Conservation (phyloP, 2,329 filamentous ascomycete species). For the Xylariaceae sp. region DNA sequence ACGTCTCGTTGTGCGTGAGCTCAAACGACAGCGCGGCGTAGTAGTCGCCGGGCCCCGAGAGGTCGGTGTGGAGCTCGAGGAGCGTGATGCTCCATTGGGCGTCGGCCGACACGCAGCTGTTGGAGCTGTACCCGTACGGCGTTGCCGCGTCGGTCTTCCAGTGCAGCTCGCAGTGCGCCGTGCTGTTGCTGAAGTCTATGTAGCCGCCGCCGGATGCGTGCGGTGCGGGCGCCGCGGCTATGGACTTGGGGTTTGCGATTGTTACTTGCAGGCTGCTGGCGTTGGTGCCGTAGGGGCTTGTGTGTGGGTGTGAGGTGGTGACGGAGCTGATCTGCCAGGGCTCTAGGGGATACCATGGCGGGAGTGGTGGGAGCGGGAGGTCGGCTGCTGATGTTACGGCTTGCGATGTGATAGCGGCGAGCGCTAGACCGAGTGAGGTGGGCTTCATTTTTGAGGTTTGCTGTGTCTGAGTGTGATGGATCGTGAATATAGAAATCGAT, state of each 20-base stretch:
- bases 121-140: slow-evolving; percentile 21
- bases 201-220: slow-evolving; percentile 27
- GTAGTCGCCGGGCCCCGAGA: slow-evolving; percentile 13
- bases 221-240: slow-evolving; percentile 24
- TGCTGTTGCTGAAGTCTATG: slow-evolving; percentile 21
- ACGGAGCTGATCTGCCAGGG: slow-evolving; percentile 23
- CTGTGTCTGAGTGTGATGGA: not conserved
- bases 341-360: slow-evolving; percentile 27
- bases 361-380: slow-evolving; percentile 16
- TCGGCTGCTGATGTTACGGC: not conserved
- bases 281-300: slow-evolving; percentile 23
- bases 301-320: slow-evolving; percentile 15
- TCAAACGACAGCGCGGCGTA: slow-evolving; percentile 21
- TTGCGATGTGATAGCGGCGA: slow-evolving; percentile 3
- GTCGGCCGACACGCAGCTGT: slow-evolving; percentile 13
- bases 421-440: not conserved
- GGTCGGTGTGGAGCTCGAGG: slow-evolving; percentile 19
- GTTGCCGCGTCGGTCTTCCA: slow-evolving; percentile 20
- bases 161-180: slow-evolving; percentile 21
- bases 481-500: too few relatives aligned
- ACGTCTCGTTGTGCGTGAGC: slow-evolving; percentile 15
- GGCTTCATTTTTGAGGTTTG: slow-evolving; percentile 10
- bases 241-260: slow-evolving; percentile 19
- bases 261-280: slow-evolving; percentile 19
- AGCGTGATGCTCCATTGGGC: slow-evolving; percentile 23